phyloP scores from a whole-genome alignment of 164 flowering plant genomes.

The Vitis rupestris region DNA sequence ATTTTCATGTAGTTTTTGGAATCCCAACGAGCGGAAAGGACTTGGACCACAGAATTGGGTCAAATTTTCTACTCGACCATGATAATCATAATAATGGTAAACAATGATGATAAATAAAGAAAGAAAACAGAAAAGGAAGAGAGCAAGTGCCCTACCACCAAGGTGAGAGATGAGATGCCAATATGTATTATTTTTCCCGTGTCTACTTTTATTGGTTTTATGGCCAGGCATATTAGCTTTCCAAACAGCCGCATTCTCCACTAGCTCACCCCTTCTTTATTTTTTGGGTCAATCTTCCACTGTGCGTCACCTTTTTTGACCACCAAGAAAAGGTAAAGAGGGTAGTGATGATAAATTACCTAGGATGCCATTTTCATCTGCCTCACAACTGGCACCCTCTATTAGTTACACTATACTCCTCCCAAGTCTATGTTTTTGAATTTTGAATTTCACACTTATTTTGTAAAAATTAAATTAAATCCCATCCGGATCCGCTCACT shows the following conservation, averaged over 20 bases:
- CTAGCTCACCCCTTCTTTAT: not conserved
- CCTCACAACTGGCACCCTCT: not conserved
- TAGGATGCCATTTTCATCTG: not conserved
- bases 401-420: not conserved
- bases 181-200: too few species aligned
- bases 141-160: too few species aligned
- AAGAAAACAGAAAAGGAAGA: too few species aligned
- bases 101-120: too few species aligned
- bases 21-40: too few species aligned
- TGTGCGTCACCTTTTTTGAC: constrained; percentile 2
- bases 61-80: too few species aligned
- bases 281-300: constrained; percentile 9
- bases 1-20: too few species aligned
- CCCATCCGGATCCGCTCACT: not conserved
- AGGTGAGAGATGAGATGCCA: too few species aligned
- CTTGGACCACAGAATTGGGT: too few species aligned
- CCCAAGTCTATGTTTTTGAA: not conserved
- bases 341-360: not conserved
- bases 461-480: not conserved
- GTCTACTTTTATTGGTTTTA: too few species aligned
- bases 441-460: not conserved
- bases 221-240: not conserved
- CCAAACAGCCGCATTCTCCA: constrained; percentile 7
- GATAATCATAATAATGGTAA: too few species aligned
- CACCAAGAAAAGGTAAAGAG: not conserved